Percentiles rank a stretch among this genome's conserved stretches.
Evolutionary conservation across 2,329 filamentous ascomycete genomes (phyloP).

Genomic region (Xylariaceae sp.): DNA sequence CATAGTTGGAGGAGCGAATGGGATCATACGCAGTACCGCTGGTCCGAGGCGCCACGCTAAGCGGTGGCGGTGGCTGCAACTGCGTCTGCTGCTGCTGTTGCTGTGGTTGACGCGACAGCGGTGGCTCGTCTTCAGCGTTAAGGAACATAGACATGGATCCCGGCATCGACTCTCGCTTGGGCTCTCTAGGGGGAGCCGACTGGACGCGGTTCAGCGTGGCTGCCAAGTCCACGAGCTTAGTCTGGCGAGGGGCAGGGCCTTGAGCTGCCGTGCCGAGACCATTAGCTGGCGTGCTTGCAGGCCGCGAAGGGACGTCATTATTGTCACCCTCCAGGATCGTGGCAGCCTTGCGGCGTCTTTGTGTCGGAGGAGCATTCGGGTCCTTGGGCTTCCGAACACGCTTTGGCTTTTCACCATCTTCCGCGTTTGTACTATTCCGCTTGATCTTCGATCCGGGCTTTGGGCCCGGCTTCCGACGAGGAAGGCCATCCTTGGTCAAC

Average conservation of each 20-base stretch:
- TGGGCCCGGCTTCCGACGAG: conserved; percentile 59
- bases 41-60: conserved; percentile 46
- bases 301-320: conserved; percentile 23
- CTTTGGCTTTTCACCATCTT: conserved; percentile 39
- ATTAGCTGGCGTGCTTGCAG: conserved; percentile 20
- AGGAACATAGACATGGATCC: conserved; percentile 52
- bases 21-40: conserved; percentile 86
- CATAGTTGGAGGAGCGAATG: conserved; percentile 69
- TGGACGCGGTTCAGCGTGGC: conserved; percentile 26
- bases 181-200: conserved; percentile 38
- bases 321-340: conserved; percentile 31
- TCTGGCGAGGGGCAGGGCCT: conserved; percentile 31
- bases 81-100: conserved; percentile 38
- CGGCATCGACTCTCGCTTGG: conserved; percentile 47
- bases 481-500: conserved; percentile 53
- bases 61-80: conserved; percentile 39
- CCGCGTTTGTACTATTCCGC: conserved; percentile 36
- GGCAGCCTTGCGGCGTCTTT: conserved; percentile 50
- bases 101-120: conserved; percentile 33
- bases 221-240: conserved; percentile 37
- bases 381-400: conserved; percentile 54
- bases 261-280: conserved; percentile 14
- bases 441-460: conserved; percentile 55
- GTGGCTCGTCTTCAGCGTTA: conserved; percentile 47
- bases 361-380: conserved; percentile 50